Evolutionary conservation across 192 early-diverging fungal species (phyloP).

Genomic region (Diversispora eburnea): DNA sequence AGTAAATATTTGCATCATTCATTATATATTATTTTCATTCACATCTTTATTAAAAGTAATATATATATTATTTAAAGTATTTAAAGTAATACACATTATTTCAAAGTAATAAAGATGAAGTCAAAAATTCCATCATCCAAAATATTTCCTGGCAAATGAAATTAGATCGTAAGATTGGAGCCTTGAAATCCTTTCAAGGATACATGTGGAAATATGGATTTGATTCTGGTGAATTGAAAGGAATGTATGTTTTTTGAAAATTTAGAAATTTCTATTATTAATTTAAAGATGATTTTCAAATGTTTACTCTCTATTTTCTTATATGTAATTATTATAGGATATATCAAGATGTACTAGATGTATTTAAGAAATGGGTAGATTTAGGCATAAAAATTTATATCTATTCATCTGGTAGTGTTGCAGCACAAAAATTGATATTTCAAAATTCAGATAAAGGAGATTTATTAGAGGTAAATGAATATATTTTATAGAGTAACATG

Average conservation of each 20-base stretch:
- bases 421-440: constrained; percentile 93
- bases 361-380: constrained; percentile 68
- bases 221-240: constrained; percentile 66
- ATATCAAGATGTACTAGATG: constrained; percentile 81
- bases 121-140: constrained; percentile 52
- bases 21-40: too few relatives aligned
- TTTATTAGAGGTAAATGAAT: constrained; percentile 51
- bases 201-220: constrained; percentile 94
- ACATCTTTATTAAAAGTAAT: too few relatives aligned
- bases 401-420: constrained; percentile 93
- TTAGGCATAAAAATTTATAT: constrained; percentile 73
- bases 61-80: too few relatives aligned
- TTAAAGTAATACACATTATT: too few relatives aligned
- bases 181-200: constrained; percentile 90
- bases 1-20: not conserved
- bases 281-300: too few relatives aligned
- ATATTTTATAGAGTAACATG: not conserved
- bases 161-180: constrained; percentile 83
- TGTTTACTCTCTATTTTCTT: too few relatives aligned
- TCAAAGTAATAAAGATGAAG: constrained; percentile 41
- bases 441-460: constrained; percentile 77
- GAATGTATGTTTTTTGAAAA: constrained; percentile 59
- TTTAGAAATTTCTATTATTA: too few relatives aligned
- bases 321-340: constrained; percentile 42
- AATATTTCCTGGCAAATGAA: constrained; percentile 85